A percentile compares a stretch with the other conserved stretches of the same genome.
Evolutionary conservation across 306 rosid species (phyloP).

Genomic region (Bauhinia variegata): DNA sequence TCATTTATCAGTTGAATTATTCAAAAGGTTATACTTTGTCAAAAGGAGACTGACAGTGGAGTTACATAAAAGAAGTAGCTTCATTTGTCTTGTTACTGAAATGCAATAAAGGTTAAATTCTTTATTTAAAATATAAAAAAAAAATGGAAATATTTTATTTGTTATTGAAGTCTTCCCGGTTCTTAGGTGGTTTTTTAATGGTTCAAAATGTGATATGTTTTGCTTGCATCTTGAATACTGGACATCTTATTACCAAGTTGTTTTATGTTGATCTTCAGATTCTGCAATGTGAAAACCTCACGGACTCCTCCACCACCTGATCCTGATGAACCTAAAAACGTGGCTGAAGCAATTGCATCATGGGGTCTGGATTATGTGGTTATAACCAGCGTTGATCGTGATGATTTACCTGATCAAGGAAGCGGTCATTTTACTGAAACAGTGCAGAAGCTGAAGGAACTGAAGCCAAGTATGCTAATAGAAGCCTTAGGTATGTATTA

Average conservation of each 20-base stretch:
- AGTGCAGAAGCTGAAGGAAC: conserved; percentile 76
- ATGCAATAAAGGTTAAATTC: background rate
- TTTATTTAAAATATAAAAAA: background rate
- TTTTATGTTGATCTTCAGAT: conserved; percentile 53
- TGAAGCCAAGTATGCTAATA: conserved; percentile 90
- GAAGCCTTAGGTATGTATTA: conserved; percentile 81
- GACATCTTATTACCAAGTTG: conserved; percentile 18
- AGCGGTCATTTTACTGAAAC: conserved; percentile 96
- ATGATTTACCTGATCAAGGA: conserved; percentile 96
- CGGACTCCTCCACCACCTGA: conserved; percentile 96
- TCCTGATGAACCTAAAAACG: conserved; percentile 91
- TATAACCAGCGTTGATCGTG: conserved; percentile 97
- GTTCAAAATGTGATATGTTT: background rate
- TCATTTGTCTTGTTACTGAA: conserved; percentile 11
- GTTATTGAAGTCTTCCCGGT: no score
- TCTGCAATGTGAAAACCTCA: conserved; percentile 97
- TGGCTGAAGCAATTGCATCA: conserved; percentile 97
- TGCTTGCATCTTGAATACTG: background rate
- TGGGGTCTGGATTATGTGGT: conserved; percentile 99
- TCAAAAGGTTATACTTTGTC: no score
- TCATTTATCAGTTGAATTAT: no score
- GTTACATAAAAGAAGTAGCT: background rate
- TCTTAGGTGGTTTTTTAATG: background rate
- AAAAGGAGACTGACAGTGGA: background rate
- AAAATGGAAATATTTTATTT: background rate